A percentile compares a stretch with the other conserved stretches of the same genome.
These are phyloP conservation scores for Cylindrodendrum hubeiense DNA, from an alignment of 2,329 filamentous ascomycete species.

Conservation along the genomic window DNA sequence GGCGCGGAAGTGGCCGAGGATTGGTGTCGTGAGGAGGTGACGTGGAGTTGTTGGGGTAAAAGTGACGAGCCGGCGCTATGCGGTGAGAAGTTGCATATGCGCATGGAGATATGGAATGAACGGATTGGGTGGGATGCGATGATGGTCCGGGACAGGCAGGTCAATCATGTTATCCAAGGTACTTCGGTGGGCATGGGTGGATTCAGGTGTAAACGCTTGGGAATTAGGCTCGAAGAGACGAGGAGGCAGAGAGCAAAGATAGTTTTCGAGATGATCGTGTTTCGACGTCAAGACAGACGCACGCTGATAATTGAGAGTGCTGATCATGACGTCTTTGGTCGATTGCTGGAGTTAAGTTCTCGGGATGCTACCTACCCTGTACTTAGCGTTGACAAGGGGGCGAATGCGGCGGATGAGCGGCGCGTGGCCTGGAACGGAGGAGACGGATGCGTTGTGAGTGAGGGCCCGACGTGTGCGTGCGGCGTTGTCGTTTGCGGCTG, in stretches of 20 bases:
- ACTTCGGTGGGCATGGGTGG: neutral
- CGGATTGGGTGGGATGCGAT: constrained; percentile 11
- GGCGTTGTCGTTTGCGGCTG: constrained; percentile 29
- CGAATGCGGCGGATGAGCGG: neutral
- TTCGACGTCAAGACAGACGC: neutral
- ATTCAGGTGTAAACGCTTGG: neutral
- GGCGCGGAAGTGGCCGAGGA: constrained; percentile 8
- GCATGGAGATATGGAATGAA: constrained; percentile 19
- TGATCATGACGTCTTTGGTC: neutral
- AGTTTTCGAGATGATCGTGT: neutral
- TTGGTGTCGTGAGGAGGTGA: constrained; percentile 12
- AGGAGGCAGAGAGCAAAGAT: neutral
- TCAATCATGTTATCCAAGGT: neutral
- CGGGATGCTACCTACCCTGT: constrained; percentile 23
- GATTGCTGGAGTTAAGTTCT: neutral
- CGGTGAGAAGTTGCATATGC: constrained; percentile 38
- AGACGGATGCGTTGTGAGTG: constrained; percentile 1
- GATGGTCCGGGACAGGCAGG: constrained; percentile 13
- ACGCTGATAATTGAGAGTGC: neutral
- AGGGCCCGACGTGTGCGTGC: constrained; percentile 19
- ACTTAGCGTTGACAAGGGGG: constrained; percentile 9
- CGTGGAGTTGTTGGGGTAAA: constrained; percentile 35
- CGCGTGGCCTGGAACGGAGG: constrained; percentile 1
- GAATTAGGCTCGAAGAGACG: too few relatives aligned
- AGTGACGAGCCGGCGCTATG: constrained; percentile 29